Evolutionary conservation across 139 green algal species (phyloP).

Genomic region (Chlamydomonas schloesseri): DNA sequence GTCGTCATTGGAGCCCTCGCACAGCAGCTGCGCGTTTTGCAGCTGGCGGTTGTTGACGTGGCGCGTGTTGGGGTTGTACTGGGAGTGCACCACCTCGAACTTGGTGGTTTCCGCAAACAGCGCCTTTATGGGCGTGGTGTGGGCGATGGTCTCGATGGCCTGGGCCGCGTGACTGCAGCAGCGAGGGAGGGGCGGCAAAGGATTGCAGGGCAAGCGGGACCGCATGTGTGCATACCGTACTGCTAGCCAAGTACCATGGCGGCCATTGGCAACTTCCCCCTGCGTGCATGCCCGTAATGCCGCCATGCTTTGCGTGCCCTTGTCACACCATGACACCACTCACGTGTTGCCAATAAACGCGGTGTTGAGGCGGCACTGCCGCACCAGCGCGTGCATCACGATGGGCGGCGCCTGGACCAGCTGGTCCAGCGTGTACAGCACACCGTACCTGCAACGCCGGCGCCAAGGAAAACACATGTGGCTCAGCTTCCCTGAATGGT

Average conservation of each 20-base stretch:
- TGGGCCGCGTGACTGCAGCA: neutral
- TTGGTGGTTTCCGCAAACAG: constrained; percentile 5
- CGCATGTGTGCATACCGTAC: too few relatives aligned
- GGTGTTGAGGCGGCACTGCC: constrained; percentile 56
- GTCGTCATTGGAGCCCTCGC: neutral
- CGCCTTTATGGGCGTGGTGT: neutral
- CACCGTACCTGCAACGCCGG: constrained; percentile 54
- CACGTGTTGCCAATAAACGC: constrained; percentile 21
- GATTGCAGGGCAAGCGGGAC: too few relatives aligned
- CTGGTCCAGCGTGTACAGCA: constrained; percentile 82
- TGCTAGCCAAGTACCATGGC: too few relatives aligned
- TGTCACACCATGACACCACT: too few relatives aligned
- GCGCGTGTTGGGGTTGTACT: neutral
- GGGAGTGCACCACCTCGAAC: neutral
- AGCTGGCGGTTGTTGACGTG: constrained; percentile 3
- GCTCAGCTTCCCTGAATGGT: too few relatives aligned
- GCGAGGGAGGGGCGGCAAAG: neutral
- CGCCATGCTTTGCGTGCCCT: too few relatives aligned
- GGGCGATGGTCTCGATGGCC: neutral
- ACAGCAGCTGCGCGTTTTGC: constrained; percentile 12
- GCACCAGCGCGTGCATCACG: constrained; percentile 76
- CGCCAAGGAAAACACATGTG: too few relatives aligned
- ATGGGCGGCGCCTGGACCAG: constrained; percentile 79
- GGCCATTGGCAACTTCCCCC: too few relatives aligned
- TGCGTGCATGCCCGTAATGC: too few relatives aligned